Conservation (phyloP, 768 basidiomycete genomes). For the Lanmaoa rubissima region DNA sequence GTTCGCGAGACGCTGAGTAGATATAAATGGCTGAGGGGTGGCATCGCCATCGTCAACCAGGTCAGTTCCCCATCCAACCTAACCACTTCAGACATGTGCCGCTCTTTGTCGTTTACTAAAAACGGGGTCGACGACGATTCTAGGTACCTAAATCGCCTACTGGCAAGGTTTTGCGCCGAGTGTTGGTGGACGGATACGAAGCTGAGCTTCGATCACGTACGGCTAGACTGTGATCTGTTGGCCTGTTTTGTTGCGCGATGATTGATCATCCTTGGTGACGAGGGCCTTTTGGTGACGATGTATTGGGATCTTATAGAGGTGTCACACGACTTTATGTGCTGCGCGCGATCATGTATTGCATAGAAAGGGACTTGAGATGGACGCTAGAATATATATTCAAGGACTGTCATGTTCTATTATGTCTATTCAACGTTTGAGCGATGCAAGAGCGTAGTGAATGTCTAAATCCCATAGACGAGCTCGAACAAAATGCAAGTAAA, state of each 20-base stretch:
- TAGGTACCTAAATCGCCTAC: conserved; percentile 72
- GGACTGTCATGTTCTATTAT: too few species aligned
- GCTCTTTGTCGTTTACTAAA: too few species aligned
- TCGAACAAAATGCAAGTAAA: too few species aligned
- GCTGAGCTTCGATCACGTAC: conserved; percentile 12
- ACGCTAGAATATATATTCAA: too few species aligned
- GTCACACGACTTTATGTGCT: neutral
- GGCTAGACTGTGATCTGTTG: conserved; percentile 25
- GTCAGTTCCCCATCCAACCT: conserved; percentile 35
- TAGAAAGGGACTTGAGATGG: too few species aligned
- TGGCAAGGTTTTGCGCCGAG: conserved; percentile 66
- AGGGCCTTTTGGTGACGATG: neutral
- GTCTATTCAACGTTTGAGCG: too few species aligned
- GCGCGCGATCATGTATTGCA: too few species aligned
- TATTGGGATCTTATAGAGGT: neutral
- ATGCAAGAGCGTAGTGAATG: too few species aligned
- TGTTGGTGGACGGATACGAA: conserved; percentile 61
- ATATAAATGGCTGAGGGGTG: conserved; percentile 77
- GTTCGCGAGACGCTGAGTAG: conserved; percentile 60
- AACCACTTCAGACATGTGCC: too few species aligned
- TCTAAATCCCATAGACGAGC: too few species aligned
- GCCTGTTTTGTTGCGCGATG: too few species aligned
- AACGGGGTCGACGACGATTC: neutral
- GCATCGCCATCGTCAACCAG: conserved; percentile 61
- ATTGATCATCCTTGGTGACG: neutral